Conservation (phyloP, 805 yeast genomes). For the Yamadazyma ubonensis region DNA sequence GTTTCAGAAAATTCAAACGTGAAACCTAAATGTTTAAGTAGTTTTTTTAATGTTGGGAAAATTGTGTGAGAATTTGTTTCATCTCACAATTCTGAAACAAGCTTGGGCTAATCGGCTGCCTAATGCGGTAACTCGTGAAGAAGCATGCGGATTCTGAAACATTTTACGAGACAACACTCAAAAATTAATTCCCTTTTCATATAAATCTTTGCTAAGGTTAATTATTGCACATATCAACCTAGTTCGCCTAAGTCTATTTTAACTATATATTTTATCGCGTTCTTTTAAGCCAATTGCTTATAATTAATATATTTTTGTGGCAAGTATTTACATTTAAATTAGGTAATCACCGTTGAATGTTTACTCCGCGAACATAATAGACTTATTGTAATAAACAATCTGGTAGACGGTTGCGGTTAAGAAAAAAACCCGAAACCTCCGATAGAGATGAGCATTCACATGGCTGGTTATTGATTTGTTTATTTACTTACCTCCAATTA, state of each 20-base stretch:
- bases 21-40: conserved; percentile 9
- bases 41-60: conserved; percentile 1
- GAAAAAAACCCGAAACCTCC: too few species aligned
- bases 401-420: too few species aligned
- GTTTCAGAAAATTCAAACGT: conserved; percentile 11
- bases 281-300: too few species aligned
- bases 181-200: too few species aligned
- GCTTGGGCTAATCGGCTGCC: not conserved
- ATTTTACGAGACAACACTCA: conserved; percentile 12
- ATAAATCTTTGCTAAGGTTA: too few species aligned
- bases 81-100: conserved; percentile 10
- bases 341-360: not conserved
- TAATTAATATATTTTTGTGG: not conserved
- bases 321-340: not conserved
- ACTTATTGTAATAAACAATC: too few species aligned
- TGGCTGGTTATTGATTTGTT: not conserved
- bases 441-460: too few species aligned
- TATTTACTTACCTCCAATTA: conserved; percentile 7
- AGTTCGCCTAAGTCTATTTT: too few species aligned
- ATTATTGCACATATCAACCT: too few species aligned
- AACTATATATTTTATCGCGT: too few species aligned
- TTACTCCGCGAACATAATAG: not conserved
- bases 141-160: conserved; percentile 6
- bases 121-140: not conserved
- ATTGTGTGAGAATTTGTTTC: conserved; percentile 7